A percentile compares a stretch with the other conserved stretches of the same genome.
These are phyloP conservation scores for Withania somnifera DNA, from an alignment of 305 asterid species.

Conservation along the genomic window DNA sequence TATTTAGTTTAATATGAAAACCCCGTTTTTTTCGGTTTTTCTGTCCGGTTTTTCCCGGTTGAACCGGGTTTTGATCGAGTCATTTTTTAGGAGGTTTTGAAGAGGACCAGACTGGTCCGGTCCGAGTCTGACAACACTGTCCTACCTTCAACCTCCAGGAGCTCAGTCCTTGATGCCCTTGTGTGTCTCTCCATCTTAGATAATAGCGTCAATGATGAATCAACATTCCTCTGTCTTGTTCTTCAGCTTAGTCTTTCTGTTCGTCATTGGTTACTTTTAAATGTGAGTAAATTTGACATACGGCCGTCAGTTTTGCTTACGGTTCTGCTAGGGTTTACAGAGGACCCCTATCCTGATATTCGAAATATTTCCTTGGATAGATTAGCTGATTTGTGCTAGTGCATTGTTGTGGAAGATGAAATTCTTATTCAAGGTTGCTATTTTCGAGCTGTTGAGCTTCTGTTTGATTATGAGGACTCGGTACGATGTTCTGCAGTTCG, in stretches of 20 bases:
- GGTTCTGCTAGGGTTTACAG: conserved; percentile 64
- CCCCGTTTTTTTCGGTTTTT: too few species aligned
- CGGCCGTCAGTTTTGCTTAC: conserved; percentile 65
- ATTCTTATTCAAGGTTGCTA: conserved; percentile 52
- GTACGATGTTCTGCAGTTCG: conserved; percentile 72
- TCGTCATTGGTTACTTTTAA: conserved; percentile 54
- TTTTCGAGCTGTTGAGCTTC: conserved; percentile 64
- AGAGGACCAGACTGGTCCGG: too few species aligned
- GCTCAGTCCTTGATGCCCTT: conserved; percentile 42
- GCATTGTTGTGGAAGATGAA: conserved; percentile 44
- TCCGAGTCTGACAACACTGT: too few species aligned
- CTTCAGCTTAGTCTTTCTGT: conserved; percentile 37
- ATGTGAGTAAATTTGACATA: conserved; percentile 38
- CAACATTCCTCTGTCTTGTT: conserved; percentile 59
- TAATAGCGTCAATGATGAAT: conserved; percentile 33
- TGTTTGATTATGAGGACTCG: conserved; percentile 58
- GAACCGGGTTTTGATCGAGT: too few species aligned
- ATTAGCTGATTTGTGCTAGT: conserved; percentile 29
- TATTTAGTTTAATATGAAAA: too few species aligned
- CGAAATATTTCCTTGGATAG: conserved; percentile 68
- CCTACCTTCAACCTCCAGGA: conserved; percentile 30
- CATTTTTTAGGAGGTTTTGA: too few species aligned
- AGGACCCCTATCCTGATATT: conserved; percentile 70
- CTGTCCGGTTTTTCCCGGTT: too few species aligned
- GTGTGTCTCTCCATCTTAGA: background rate